Conservation (phyloP, 352 stramenopile species). For the Aphanomyces euteiches region DNA sequence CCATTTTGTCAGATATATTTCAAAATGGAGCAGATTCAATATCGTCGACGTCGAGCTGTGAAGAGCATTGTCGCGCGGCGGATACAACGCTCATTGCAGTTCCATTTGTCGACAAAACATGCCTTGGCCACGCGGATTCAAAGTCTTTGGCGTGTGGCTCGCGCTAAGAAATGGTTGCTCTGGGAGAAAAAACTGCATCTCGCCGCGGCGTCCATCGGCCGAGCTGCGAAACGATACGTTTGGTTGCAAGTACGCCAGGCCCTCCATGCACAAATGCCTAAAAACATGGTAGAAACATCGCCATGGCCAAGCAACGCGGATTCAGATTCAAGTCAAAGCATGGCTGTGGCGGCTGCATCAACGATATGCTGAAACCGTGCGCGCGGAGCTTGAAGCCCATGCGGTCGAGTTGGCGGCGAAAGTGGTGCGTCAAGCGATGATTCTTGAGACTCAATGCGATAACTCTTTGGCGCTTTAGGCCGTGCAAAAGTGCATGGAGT, state of each 20-base stretch:
- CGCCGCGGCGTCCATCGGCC: conserved; percentile 5
- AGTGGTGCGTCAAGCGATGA: conserved; percentile 8
- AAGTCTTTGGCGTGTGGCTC: not conserved
- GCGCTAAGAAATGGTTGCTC: not conserved
- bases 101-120: conserved; percentile 1
- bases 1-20: too few relatives aligned
- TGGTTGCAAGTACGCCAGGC: not conserved
- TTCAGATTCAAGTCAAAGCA: not conserved
- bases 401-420: not conserved
- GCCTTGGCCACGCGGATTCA: conserved; percentile 8
- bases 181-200: not conserved
- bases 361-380: conserved; percentile 1
- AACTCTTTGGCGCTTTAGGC: not conserved
- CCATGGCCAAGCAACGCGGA: not conserved
- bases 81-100: not conserved
- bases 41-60: not conserved
- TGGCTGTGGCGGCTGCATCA: not conserved
- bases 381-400: not conserved
- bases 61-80: conserved; percentile 8
- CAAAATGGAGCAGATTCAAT: not conserved
- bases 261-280: not conserved
- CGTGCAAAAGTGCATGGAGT: not conserved
- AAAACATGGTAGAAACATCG: not conserved
- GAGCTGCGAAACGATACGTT: not conserved
- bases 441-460: not conserved